Percentiles rank a stretch among this genome's conserved stretches.
Conservation (phyloP, 2,329 filamentous ascomycete genomes). For the Penicillium sp. region DNA sequence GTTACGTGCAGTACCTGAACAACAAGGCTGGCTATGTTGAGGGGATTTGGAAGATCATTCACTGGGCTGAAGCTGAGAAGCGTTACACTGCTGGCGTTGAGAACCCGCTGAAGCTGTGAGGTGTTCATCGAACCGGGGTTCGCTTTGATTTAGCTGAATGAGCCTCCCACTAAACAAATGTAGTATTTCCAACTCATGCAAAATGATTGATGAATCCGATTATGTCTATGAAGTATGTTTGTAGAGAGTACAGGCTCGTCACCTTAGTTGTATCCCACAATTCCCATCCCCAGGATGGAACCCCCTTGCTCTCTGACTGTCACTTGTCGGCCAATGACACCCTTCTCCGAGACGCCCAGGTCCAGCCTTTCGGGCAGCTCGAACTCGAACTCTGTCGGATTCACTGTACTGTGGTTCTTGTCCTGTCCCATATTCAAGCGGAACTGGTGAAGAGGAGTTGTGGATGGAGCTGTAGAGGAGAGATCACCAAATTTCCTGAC, state of each 20-base stretch:
- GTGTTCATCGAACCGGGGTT: background rate
- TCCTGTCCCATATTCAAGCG: constrained; percentile 15
- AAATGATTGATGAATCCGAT: background rate
- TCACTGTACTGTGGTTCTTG: background rate
- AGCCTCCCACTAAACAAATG: no score
- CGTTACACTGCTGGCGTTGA: constrained; percentile 48
- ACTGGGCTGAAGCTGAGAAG: constrained; percentile 83
- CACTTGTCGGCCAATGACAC: constrained; percentile 34
- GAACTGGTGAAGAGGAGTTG: constrained; percentile 27
- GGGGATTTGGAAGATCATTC: constrained; percentile 87
- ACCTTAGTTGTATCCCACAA: constrained; percentile 35
- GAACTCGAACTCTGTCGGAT: constrained; percentile 21
- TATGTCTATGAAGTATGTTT: background rate
- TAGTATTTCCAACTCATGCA: background rate
- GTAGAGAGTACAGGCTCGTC: background rate
- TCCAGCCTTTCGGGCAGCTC: constrained; percentile 30
- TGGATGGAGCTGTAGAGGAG: constrained; percentile 7
- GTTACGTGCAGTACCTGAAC: constrained; percentile 69
- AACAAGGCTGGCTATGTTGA: constrained; percentile 89
- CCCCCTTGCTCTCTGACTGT: constrained; percentile 24
- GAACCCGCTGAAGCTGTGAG: constrained; percentile 26
- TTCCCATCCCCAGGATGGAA: constrained; percentile 26
- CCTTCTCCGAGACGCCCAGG: constrained; percentile 32
- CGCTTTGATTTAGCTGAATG: background rate
- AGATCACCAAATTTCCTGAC: constrained; percentile 29